Base-by-base conservation (phyloP, 139 green algal species). In the Asterochloris erici region DNA sequence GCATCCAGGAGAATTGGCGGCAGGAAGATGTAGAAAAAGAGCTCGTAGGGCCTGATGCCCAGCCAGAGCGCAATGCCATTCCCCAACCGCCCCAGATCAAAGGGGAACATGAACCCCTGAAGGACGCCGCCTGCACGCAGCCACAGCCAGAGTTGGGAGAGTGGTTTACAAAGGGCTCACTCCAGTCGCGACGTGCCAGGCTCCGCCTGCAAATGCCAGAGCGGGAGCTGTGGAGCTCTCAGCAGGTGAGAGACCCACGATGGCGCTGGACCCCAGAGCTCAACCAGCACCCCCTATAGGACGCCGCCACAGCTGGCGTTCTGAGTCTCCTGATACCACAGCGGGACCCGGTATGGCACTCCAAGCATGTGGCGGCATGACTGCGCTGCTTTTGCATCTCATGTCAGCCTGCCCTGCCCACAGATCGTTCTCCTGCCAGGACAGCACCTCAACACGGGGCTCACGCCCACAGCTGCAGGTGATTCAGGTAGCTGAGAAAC, bases 11-110 rank as follows among this genome's bases (percentile, higher is more conserved):
- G 78, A 81, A 95, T 85, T 14, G 92, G 91, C 16, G 95, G 95
- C 83, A 98, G 85, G 83, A 98, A 98, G 29, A 95, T 88, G 70
- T 93, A 98, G 74, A 97, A 93, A 85, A 98, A 98, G 62, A 96
- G 87, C 73, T 93, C 90, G 61, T 88, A 82, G 0, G 93, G 93
- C 75, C 90, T 70, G 63, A 95, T 94, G 73, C 94, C 92, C 82
- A 96, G 87, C 94, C 95, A 98, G 6, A 96, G 84, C 12, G 89
- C 69, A 11, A 96, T 89, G 23, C 87, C 82, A 81, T 98, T 98
- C 63, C 87, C 86, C 16, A 97, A 84, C 38, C 94, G 75, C 11
- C 85, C 81, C 63, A 95, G 84, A 27, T 92, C 78, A 23, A 82
- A 90, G 12, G 87, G 74, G 77, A 91, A 89, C 47, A 92, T 85